Evolutionary conservation across 495 filamentous ascomycete genomes (phyloP).

Genomic region (Aspergillus avenaceus): DNA sequence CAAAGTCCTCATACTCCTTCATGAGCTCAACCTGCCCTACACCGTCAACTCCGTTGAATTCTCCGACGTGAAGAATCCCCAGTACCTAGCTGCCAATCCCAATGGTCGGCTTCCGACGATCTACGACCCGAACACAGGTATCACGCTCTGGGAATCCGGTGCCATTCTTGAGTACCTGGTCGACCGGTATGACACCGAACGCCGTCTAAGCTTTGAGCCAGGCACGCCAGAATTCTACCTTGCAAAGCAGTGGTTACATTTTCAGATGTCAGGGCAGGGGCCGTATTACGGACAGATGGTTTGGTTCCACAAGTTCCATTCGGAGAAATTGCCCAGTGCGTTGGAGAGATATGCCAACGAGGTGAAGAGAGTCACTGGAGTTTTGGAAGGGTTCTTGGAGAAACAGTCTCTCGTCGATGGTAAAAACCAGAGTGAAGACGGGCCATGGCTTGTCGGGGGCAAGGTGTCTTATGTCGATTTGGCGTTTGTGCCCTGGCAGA

Average conservation of each 20-base stretch:
- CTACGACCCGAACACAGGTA: slow-evolving; percentile 56
- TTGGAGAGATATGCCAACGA: slow-evolving; percentile 42
- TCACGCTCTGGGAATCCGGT: slow-evolving; percentile 61
- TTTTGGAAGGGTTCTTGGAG: slow-evolving; percentile 27
- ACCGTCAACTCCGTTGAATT: not conserved
- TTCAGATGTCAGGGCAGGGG: slow-evolving; percentile 45
- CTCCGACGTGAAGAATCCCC: not conserved
- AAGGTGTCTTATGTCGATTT: slow-evolving; percentile 29
- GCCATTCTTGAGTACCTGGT: slow-evolving; percentile 39
- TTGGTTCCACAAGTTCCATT: slow-evolving; percentile 36
- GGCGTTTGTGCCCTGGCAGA: slow-evolving; percentile 26
- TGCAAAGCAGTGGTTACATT: slow-evolving; percentile 35
- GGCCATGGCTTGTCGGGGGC: slow-evolving; percentile 20
- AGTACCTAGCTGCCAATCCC: slow-evolving; percentile 39
- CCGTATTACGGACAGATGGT: slow-evolving; percentile 44
- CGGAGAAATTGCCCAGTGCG: slow-evolving; percentile 33
- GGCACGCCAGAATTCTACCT: slow-evolving; percentile 4
- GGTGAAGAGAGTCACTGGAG: slow-evolving; percentile 34
- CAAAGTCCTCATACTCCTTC: not conserved
- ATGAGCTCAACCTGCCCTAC: not conserved
- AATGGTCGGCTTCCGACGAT: slow-evolving; percentile 57
- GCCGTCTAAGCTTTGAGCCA: not conserved
- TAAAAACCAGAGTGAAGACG: not conserved
- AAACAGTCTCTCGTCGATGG: no score
- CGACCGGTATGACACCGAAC: slow-evolving; percentile 1